Evolutionary conservation across 176 grass and related monocot species (phyloP), one percentile per base, ranked within the genome.

Genomic region (Oryza nivara): DNA sequence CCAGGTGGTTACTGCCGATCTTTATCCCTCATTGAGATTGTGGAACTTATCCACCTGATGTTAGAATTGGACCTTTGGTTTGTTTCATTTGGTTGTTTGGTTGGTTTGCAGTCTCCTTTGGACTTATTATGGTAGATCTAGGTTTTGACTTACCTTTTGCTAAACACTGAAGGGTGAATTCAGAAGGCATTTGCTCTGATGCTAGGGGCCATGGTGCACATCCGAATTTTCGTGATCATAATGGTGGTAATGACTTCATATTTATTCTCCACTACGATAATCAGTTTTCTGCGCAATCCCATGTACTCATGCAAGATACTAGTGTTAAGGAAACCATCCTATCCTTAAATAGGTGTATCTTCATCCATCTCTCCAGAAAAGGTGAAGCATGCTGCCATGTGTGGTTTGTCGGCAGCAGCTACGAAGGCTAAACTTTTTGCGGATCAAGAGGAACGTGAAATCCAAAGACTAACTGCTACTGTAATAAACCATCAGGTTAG

Each of bases 401-500:
- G 78, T 79, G 96, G 96, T 88, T 72, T 98, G 52, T 92, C 93
- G 10, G 93, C 93, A 48, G 96, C 96, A 51, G 91, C 93, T 17
- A 88, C 92, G 83, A 98, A 98, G 77, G 92, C 91, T 78, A 98
- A 98, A 88, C 90, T 94, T 61, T 98, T 95, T 86, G 93, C 93
- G 0, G 96, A 98, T 82, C 96, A 98, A 81, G 96, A 98, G 71
- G 93, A 98, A 70, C 93, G 93, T 66, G 96, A 98, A 93, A 93
- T 98, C 67, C 96, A 98, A 84, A 92, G 96, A 85, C 74, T 95
- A 44, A 84, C 84, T 85, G 93, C 93, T 69, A 98, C 86, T 66
- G 44, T 95, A 43, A 98, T 95, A 65, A 98, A 98, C 77, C 91
- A 98, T 78, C 89, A 98, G 93, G 96, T 94, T 83, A 68, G 67